Evolutionary conservation across 2,329 filamentous ascomycete genomes (phyloP).

Genomic region (Pyricularia sp.): DNA sequence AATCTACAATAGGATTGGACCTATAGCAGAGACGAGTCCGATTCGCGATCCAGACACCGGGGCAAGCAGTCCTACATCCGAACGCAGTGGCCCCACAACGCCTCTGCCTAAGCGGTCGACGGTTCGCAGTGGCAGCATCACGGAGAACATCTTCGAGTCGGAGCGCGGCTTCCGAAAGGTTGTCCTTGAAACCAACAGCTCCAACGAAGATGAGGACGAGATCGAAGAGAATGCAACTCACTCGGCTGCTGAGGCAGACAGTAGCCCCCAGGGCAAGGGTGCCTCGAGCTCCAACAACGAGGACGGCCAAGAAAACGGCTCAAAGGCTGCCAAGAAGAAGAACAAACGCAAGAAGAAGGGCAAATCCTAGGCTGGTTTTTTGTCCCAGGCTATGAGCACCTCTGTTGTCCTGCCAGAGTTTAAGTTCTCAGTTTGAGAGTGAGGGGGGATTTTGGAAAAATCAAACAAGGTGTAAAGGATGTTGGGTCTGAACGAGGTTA

Average conservation of each 20-base stretch:
- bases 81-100: constrained; percentile 9
- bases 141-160: constrained; percentile 66
- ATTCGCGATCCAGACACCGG: neutral
- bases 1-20: neutral
- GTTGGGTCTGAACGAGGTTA: neutral
- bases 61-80: constrained; percentile 7
- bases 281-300: constrained; percentile 20
- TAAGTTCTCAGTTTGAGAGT: neutral
- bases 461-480: neutral
- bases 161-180: constrained; percentile 63
- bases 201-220: constrained; percentile 22
- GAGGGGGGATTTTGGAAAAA: neutral
- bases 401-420: neutral
- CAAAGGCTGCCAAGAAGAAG: constrained; percentile 22
- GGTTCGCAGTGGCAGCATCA: constrained; percentile 67
- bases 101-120: constrained; percentile 17
- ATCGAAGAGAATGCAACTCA: constrained; percentile 8
- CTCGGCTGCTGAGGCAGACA: neutral
- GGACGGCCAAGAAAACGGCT: neutral
- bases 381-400: neutral
- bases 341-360: constrained; percentile 28
- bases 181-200: constrained; percentile 41
- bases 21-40: neutral
- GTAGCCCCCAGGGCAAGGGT: neutral
- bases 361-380: constrained; percentile 14